Base-by-base conservation (phyloP, 2,329 filamentous ascomycete species). In the Beauveria australis region DNA sequence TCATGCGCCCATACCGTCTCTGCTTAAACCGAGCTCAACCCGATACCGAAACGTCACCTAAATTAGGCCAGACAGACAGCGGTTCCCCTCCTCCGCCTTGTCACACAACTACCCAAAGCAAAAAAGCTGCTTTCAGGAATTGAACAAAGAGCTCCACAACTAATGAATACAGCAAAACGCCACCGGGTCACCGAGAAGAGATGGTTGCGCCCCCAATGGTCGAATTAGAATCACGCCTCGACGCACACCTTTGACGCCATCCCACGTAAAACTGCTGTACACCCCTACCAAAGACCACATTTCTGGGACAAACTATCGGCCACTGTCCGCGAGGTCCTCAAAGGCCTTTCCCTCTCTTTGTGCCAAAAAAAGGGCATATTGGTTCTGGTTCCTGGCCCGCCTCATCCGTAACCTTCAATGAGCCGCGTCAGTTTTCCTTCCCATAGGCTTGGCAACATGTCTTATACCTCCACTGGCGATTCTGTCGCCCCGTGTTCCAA, bases 281-380 rank as follows among this genome's bases (percentile, higher is more conserved):
- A 26, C 48, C 26, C 19, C 8, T 28, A 55, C 28, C 41, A n/a
- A 51, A 40, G 37, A 33, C 47, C 37, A 37, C 37, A 44, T 37
- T 33, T 59, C 57, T 59, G 48, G 19, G 28, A 59, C 57, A 41
- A 59, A 53, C 41, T 41, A 53, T 59, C 41, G 57, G 30, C n/a
- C 56, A 48, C 30, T 8, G 56, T 30, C 8, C 44, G 19, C 33
- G 14, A 5, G 6, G 14, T 14, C 14, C 33, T 37, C 33, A 37
- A 37, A 46, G 19, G 9, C 33, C 40, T 46, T 33, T 26, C 40
- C 30, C 33, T 43, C 24, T 30, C 33, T 37, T 37, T 37, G 33
- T 37, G 33, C 33, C 33, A 16, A 37, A 16, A 12, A 37, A 37
- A 37, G 33, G 14, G 14, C 33, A 8, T 18, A 18, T 33, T 22